phyloP scores from a whole-genome alignment of 2,329 filamentous ascomycete genomes.

The Monosporascus sp. region DNA sequence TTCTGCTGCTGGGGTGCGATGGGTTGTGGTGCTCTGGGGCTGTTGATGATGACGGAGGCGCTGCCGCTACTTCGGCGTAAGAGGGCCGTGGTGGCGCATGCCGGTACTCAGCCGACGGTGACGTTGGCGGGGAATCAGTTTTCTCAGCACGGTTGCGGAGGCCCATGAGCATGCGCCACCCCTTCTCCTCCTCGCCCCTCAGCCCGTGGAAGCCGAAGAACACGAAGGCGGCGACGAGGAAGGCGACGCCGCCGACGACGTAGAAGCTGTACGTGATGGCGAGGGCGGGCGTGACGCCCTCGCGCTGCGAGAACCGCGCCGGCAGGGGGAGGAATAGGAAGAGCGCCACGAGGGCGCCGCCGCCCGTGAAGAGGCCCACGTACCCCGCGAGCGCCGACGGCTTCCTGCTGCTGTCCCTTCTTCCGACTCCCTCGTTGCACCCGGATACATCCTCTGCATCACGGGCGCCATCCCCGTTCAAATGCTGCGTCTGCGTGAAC shows the following conservation, averaged over 20 bases:
- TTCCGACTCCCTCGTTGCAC: constrained; percentile 8
- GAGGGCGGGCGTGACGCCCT: constrained; percentile 65
- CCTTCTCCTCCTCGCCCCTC: constrained; percentile 72
- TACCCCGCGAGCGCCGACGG: constrained; percentile 70
- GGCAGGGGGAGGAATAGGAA: constrained; percentile 81
- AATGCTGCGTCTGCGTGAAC: constrained; percentile 34
- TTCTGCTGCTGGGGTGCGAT: background rate
- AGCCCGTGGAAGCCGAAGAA: constrained; percentile 68
- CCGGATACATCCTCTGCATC: constrained; percentile 8
- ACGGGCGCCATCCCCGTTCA: constrained; percentile 13
- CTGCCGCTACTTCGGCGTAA: background rate
- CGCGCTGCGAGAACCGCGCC: constrained; percentile 64
- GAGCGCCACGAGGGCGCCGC: constrained; percentile 82
- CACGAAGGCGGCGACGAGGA: constrained; percentile 68
- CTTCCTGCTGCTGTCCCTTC: constrained; percentile 32
- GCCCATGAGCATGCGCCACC: constrained; percentile 55
- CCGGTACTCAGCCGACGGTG: no score
- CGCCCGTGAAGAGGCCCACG: constrained; percentile 88
- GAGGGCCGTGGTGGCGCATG: background rate
- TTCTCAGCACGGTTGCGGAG: constrained; percentile 8
- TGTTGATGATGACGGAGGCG: background rate
- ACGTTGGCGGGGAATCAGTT: no score
- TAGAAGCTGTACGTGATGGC: constrained; percentile 86
- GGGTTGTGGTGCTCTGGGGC: constrained; percentile 1
- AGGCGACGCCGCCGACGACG: constrained; percentile 67